A percentile compares a stretch with the other conserved stretches of the same genome.
Conservation (phyloP, 768 basidiomycete genomes). For the Trametes coccinea region DNA sequence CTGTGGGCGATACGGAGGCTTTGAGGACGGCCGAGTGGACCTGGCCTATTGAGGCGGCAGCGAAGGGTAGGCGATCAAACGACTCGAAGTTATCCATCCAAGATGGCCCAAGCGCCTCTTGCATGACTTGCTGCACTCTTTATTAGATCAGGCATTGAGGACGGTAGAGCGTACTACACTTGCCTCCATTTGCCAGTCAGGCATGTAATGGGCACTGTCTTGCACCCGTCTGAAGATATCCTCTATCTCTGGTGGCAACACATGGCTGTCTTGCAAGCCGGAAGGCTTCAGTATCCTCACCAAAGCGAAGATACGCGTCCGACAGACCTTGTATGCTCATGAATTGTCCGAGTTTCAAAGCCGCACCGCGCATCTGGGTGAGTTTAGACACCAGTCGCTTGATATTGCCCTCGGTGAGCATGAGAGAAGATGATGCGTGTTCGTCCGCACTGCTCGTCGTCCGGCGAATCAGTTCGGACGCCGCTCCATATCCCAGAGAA, state of each 20-base stretch:
- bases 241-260: conserved; percentile 86
- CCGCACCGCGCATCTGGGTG: conserved; percentile 95
- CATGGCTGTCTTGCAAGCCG: conserved; percentile 69
- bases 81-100: conserved; percentile 72
- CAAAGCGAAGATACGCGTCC: not conserved
- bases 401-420: conserved; percentile 92
- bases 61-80: conserved; percentile 87
- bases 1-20: conserved; percentile 52
- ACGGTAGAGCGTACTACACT: not conserved
- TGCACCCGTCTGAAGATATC: conserved; percentile 88
- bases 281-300: not conserved
- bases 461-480: conserved; percentile 80
- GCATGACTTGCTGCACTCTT: conserved; percentile 62
- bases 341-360: conserved; percentile 95
- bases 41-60: conserved; percentile 96
- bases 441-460: conserved; percentile 44
- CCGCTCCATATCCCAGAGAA: conserved; percentile 86
- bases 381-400: conserved; percentile 88
- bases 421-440: conserved; percentile 47
- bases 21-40: conserved; percentile 78
- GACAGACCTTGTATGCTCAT: conserved; percentile 87
- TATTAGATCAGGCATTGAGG: not conserved
- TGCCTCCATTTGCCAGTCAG: conserved; percentile 97
- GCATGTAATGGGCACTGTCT: conserved; percentile 98
- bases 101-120: conserved; percentile 65